Conservation (phyloP, 2,329 filamentous ascomycete species). For the Falciphora oryzae region DNA sequence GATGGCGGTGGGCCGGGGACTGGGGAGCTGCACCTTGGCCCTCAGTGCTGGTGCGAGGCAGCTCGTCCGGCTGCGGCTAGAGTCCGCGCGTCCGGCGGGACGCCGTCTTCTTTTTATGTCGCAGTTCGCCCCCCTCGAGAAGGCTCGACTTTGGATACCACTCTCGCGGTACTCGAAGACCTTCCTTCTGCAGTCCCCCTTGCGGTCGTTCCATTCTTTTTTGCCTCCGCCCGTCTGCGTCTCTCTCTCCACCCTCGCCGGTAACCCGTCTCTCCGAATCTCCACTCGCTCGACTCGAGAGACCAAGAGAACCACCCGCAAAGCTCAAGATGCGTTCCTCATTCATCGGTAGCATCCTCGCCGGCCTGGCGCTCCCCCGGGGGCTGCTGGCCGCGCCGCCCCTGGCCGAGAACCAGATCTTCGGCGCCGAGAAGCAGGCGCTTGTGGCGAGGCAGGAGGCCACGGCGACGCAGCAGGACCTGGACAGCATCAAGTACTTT, state of each 20-base stretch:
- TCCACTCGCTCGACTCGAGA: background rate
- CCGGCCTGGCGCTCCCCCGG: background rate
- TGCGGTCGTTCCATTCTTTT: background rate
- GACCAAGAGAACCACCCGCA: background rate
- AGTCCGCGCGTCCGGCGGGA: too few species aligned
- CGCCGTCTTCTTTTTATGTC: background rate
- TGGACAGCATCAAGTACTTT: constrained; percentile 40
- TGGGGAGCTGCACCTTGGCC: too few species aligned
- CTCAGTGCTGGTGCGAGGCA: too few species aligned
- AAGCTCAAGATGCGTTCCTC: background rate
- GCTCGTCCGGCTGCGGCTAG: too few species aligned
- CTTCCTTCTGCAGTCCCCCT: background rate
- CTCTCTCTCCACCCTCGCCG: background rate
- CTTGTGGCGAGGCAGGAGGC: constrained; percentile 10
- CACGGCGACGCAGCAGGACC: constrained; percentile 25
- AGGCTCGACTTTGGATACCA: background rate
- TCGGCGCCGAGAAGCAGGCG: background rate
- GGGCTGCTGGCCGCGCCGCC: background rate
- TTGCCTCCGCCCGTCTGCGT: background rate
- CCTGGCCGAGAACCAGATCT: background rate
- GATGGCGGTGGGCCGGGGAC: too few species aligned
- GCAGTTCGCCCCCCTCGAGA: too few species aligned
- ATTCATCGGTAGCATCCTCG: background rate
- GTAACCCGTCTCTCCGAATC: background rate
- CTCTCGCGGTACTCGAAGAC: background rate